Evolutionary conservation across 2,329 filamentous ascomycete genomes (phyloP), one percentile per base, ranked within the genome.

Genomic region (Scedosporium aurantiacum): DNA sequence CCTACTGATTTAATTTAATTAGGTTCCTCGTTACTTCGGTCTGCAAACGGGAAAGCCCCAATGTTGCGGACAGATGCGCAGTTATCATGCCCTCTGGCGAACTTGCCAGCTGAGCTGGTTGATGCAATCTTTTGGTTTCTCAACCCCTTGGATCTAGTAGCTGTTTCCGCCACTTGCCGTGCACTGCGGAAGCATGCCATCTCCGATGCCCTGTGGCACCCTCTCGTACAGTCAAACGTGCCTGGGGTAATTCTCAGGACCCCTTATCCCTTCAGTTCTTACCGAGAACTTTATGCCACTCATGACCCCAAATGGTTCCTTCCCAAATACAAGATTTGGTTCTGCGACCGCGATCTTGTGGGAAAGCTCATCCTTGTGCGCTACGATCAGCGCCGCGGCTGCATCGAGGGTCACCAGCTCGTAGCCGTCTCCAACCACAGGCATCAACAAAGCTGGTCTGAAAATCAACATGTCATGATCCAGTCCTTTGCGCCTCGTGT

Each of bases 271-370:
- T 86, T 81, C 67, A 66, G 74, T 2, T 85, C 79, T 25, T 96
- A 86, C 73, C 83, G 83, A 62, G 80, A 88, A 27, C 81, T 96
- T 2, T 96, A 89, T 70, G 76, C 81, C 50, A 80, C 85, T 21
- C 89, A 94, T 70, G 82, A 94, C 65, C 87, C 88, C 0, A 84
- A 87, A 67, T 97, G 92, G 92, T 96, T 96, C 68, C 78, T 97
- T 1, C 80, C 89, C 0, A 84, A 82, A 59, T 79, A 89, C 70
- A 92, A 89, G 72, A 78, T 97, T 65, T 97, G 92, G 92, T 93
- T 96, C 69, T 83, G 85, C 63, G 90, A 96, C 71, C 80, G 78
- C 2, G 81, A 86, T 32, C 79, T 90, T 57, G 86, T 82, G 1
- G 92, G 92, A 0, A 88, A 88, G 69, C 73, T 96, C 50, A 79